Evolutionary conservation across 1,284 basidiomycete genomes (phyloP), one percentile per base, ranked within the genome.

Genomic region (Hortiboletus rubellus): DNA sequence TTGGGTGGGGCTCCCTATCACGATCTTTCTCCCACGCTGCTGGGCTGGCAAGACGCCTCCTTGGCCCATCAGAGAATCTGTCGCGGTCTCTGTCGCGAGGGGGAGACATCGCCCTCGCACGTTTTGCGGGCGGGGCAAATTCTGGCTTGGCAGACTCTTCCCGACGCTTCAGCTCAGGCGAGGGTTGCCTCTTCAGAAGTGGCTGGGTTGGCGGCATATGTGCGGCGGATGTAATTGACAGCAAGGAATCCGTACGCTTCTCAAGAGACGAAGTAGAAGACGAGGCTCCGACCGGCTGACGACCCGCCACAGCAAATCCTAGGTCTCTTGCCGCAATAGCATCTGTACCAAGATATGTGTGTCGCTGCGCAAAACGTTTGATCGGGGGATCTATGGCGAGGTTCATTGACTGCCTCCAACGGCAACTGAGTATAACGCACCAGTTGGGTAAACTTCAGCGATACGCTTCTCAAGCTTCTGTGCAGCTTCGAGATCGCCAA

Each of bases 401-500:
- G 12, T 37, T 27, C 42, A 24, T 58, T 11, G 49, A 33, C 24
- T 41, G 42, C 7, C 22, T 38, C 7, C 22, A 22, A 36, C 37
- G 14, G 24, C 1, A 33, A 50, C 17, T 2, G 22, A 30, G 42
- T 1, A 24, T 10, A 37, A 58, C 80, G 47, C 59, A 93, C 92
- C 91, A 53, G 84, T 84, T 0, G 94, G 89, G 74, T 95, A 98
- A 3, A 87, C 84, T 63, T 98, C 95, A 3, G 87, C 79, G 66
- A 98, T 89, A 6, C 96, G 84, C 60, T 87, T 84, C 72, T 98
- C 95, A 49, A 98, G 83, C 72, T 96, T 94, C 61, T 91, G 86
- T 10, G 93, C 87, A 3, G 92, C 90, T 46, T 92, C 86, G n/a
- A 95, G 79, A 74, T 97, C 94, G 24, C 94, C 94, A 70, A 92